Conservation (phyloP, 371 early-diverging fungal species). For the Zopfochytrium polystomum region DNA sequence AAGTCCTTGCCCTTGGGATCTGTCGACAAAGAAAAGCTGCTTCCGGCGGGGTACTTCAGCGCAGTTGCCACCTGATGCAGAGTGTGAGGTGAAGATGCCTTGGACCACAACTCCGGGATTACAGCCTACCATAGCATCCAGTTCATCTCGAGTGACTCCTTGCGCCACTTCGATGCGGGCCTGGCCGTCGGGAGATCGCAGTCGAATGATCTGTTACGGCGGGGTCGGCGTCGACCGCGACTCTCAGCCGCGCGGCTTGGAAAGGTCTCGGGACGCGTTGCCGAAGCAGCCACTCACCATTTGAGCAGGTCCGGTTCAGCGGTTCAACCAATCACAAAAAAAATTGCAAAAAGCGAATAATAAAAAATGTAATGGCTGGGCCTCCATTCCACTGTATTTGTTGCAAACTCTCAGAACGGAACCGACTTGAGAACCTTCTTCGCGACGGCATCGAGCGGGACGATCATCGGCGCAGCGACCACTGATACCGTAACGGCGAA, state of each 20-base stretch:
- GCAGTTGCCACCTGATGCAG: conserved; percentile 17
- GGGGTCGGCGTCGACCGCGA: too few species aligned
- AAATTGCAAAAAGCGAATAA: too few species aligned
- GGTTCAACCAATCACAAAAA: conserved; percentile 7
- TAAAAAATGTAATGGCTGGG: too few species aligned
- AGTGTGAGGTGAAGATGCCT: conserved; percentile 7
- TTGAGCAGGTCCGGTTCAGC: too few species aligned
- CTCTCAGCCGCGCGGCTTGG: too few species aligned
- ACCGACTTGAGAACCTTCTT: too few species aligned
- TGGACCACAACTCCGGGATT: conserved; percentile 23
- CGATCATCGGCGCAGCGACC: not conserved
- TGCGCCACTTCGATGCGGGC: conserved; percentile 69
- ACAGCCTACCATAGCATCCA: conserved; percentile 56
- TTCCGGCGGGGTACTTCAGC: conserved; percentile 30
- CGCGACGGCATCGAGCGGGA: too few species aligned
- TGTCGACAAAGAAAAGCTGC: conserved; percentile 21
- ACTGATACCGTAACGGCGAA: not conserved
- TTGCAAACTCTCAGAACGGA: too few species aligned
- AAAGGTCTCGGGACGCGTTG: too few species aligned
- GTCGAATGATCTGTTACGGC: conserved; percentile 74
- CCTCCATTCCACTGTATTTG: too few species aligned
- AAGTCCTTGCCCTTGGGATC: conserved; percentile 8
- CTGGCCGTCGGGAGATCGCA: conserved; percentile 82
- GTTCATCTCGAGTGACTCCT: conserved; percentile 49
- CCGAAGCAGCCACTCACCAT: too few species aligned